Conservation (phyloP, 1,284 basidiomycete genomes). For the Puccinia horiana region DNA sequence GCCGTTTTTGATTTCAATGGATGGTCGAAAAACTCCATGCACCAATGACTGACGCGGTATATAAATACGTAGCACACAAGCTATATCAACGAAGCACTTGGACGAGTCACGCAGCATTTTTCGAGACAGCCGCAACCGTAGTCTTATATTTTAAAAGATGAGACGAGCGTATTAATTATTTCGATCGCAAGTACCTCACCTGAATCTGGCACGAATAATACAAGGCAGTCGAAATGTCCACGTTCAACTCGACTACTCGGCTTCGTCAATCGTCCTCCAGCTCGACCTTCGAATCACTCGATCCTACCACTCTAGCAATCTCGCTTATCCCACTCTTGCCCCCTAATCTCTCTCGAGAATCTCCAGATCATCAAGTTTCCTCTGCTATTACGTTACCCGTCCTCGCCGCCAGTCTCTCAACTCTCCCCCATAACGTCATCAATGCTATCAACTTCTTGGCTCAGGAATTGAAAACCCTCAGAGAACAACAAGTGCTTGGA, state of each 20-base stretch:
- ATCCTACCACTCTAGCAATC: slow-evolving; percentile 47
- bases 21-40: too few species aligned
- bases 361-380: neutral
- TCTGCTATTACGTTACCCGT: slow-evolving; percentile 27
- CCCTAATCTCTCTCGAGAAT: slow-evolving; percentile 2
- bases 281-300: slow-evolving; percentile 1
- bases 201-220: neutral
- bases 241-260: neutral
- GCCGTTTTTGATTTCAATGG: too few species aligned
- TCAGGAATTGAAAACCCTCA: slow-evolving; percentile 40
- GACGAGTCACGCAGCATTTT: neutral
- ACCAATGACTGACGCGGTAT: too few species aligned
- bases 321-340: slow-evolving; percentile 40
- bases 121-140: neutral
- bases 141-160: neutral
- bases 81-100: neutral
- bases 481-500: slow-evolving; percentile 32
- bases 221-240: neutral
- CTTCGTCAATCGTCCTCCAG: slow-evolving; percentile 25
- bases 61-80: too few species aligned
- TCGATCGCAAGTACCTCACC: too few species aligned
- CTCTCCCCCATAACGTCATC: slow-evolving; percentile 40
- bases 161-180: neutral
- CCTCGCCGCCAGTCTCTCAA: slow-evolving; percentile 47
- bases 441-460: slow-evolving; percentile 42